Percentiles rank a stretch among this genome's conserved stretches.
These are phyloP conservation scores for Hypsizygus marmoreus DNA, from an alignment of 768 basidiomycete species.

Conservation along the genomic window DNA sequence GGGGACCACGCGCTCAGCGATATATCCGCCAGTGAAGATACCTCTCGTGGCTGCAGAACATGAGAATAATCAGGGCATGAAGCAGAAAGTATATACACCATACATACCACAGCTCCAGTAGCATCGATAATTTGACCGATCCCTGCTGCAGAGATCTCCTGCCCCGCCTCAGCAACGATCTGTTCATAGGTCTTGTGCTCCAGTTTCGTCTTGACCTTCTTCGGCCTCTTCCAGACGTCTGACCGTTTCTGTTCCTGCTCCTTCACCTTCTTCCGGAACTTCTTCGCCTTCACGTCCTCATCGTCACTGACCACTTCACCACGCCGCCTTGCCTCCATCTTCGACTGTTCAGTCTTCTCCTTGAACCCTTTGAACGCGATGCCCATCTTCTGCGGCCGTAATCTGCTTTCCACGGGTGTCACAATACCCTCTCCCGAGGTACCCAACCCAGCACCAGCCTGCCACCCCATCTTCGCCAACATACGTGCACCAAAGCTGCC, in stretches of 20 bases:
- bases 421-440: conserved; percentile 77
- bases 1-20: conserved; percentile 82
- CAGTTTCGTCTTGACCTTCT: conserved; percentile 81
- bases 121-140: conserved; percentile 94
- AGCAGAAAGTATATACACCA: not conserved
- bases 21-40: conserved; percentile 80
- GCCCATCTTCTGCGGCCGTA: conserved; percentile 85
- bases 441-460: conserved; percentile 79
- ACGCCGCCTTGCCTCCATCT: conserved; percentile 72
- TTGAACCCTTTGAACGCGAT: conserved; percentile 86
- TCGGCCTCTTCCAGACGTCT: conserved; percentile 85
- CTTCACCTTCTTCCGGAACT: conserved; percentile 52
- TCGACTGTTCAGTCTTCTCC: conserved; percentile 86
- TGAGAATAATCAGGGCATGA: conserved; percentile 5
- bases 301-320: conserved; percentile 79
- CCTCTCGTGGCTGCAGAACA: conserved; percentile 71
- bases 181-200: conserved; percentile 98
- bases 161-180: conserved; percentile 85
- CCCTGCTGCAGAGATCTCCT: conserved; percentile 51
- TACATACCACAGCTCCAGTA: conserved; percentile 82
- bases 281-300: conserved; percentile 54
- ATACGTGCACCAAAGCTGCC: conserved; percentile 84
- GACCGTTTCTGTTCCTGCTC: conserved; percentile 62
- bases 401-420: conserved; percentile 82
- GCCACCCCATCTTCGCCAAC: conserved; percentile 96